Evolutionary conservation across 1,139 yeast genomes (phyloP), one percentile per base, ranked within the genome.

Genomic region (Yamadazyma sp.): DNA sequence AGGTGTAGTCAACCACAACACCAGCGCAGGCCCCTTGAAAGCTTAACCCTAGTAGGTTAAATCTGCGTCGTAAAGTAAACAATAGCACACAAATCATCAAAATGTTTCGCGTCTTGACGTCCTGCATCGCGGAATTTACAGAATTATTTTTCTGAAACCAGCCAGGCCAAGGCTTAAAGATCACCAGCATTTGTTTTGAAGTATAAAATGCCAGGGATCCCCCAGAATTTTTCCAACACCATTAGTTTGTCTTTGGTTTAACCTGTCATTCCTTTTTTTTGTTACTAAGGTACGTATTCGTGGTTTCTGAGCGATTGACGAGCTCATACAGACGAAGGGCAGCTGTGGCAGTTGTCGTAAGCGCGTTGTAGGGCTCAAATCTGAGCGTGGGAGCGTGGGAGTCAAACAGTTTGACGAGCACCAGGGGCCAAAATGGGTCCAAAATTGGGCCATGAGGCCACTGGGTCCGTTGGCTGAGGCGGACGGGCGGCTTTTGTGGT

Each of bases 261-360:
- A 49, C 53, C 53, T 49, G 53, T 49, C 53, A 36, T 48, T 49
- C 53, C 53, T 49, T 49, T 47, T 41, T 30, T 30, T 18, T 29
- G 24, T 30, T 30, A 30, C 6, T 30, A 30, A 18, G 33, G 33
- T 30, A 18, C n/a, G 33, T 17, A 6, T 11, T 6, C 22, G 22
- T 20, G 5, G 8, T 20, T 8, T 7, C 11, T 24, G 14, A 24
- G 5, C n/a, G 27, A 24, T n/a, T n/a, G n/a, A n/a, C n/a, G n/a
- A n/a, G n/a, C n/a, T n/a, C n/a, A n/a, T n/a, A n/a, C n/a, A n/a
- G n/a, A n/a, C n/a, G n/a, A n/a, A n/a, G n/a, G n/a, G n/a, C n/a
- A n/a, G n/a, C n/a, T n/a, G n/a, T n/a, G n/a, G n/a, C n/a, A n/a
- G n/a, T n/a, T n/a, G n/a, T n/a, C n/a, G n/a, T n/a, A n/a, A n/a